A percentile compares a stretch with the other conserved stretches of the same genome.
These are phyloP conservation scores for Meredithiella fracta DNA, from an alignment of 2,329 filamentous ascomycete genomes.

Conservation along the genomic window DNA sequence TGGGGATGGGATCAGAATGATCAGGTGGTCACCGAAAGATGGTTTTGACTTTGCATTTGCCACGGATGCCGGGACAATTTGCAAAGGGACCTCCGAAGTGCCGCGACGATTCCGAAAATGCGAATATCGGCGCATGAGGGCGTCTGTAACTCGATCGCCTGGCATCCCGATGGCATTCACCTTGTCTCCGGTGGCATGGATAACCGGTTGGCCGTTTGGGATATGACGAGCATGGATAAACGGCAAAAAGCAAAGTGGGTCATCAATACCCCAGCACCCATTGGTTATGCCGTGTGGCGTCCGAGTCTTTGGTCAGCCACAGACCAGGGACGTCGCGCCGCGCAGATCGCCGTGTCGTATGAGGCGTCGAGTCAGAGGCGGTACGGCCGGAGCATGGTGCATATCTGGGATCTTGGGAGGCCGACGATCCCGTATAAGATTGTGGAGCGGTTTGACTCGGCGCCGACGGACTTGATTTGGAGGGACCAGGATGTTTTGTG, in stretches of 20 bases:
- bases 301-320: conserved; percentile 50
- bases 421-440: conserved; percentile 52
- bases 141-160: conserved; percentile 42
- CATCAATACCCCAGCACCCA: conserved; percentile 42
- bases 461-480: conserved; percentile 45
- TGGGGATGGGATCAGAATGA: conserved; percentile 41
- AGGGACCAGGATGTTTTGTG: conserved; percentile 48
- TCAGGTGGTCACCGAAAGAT: conserved; percentile 48
- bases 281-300: conserved; percentile 44
- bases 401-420: conserved; percentile 53
- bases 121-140: conserved; percentile 47
- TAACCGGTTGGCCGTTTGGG: conserved; percentile 47
- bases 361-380: conserved; percentile 38
- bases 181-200: conserved; percentile 47
- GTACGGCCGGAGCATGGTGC: conserved; percentile 41
- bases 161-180: conserved; percentile 54
- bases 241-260: conserved; percentile 48
- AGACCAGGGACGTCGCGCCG: conserved; percentile 40
- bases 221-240: conserved; percentile 44
- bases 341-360: conserved; percentile 46
- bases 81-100: conserved; percentile 48
- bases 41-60: conserved; percentile 47
- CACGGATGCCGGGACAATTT: conserved; percentile 43
- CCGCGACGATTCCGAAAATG: conserved; percentile 30
- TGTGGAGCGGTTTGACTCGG: conserved; percentile 41